Evolutionary conservation across 345 rosid genomes (phyloP), one percentile per base, ranked within the genome.

Genomic region (Eucalyptus marginata): DNA sequence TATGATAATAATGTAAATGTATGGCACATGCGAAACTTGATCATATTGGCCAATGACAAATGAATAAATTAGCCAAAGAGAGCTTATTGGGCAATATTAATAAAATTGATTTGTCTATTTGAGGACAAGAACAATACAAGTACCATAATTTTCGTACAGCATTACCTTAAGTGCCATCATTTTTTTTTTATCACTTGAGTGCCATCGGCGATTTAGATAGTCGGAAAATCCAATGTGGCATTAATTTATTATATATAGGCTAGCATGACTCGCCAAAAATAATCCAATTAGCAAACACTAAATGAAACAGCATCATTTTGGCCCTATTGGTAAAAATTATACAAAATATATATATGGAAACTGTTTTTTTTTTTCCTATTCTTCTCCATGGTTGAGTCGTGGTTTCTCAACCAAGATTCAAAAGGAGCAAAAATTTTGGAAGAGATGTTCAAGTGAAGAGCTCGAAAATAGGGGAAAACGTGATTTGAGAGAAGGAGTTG

Each of bases 111-210:
- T 52, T 52, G 24, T 7, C 10, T 52, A 52, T 52, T 18, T 52
- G 14, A 11, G 8, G 66, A 10, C 15, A 59, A 59, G 7, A 59
- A 59, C 1, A 12, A 7, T 27, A 27, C n/a, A 59, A 27, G 31
- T 59, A 12, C 7, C 14, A 59, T 59, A 11, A 59, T 1, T 59
- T 58, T 12, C 2, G 2, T 27, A 59, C 0, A 5, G 0, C 1
- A 3, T 5, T 59, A 7, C 11, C 15, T 10, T 58, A 27, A 10
- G 4, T 11, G n/a, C 1, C 64, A 51, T 51, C 31, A 15, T 66
- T 66, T 31, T 66, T 66, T 16, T 29, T 3, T 31, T 16, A 25
- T 68, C 12, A 16, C 24, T 68, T 68, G 20, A 68, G 12, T 8
- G 43, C 3, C 22, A 31, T 31, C 24, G 54, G 5, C 4, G 0